Conservation (phyloP, 345 rosid genomes). For the Linum trigynum region DNA sequence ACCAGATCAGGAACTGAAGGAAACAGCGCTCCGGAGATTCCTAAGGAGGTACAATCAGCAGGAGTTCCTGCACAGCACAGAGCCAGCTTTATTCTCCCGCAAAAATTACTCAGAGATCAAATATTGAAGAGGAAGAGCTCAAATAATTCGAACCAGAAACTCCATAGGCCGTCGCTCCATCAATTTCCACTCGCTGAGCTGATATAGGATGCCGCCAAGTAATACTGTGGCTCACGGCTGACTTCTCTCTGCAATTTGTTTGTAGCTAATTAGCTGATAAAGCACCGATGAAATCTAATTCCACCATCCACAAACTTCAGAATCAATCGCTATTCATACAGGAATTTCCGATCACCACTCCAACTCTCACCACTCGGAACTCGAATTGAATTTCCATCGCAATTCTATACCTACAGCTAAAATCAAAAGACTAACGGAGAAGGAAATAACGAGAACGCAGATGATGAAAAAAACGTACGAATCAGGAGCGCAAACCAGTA, state of each 20-base stretch:
- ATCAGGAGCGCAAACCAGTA: slow-evolving; percentile 90
- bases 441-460: neutral
- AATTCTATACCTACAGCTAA: neutral
- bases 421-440: neutral
- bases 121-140: too few species aligned
- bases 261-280: neutral
- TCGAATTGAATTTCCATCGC: neutral
- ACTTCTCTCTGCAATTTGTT: slow-evolving; percentile 48
- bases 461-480: slow-evolving; percentile 36
- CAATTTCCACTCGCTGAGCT: slow-evolving; percentile 44
- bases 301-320: neutral
- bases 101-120: too few species aligned
- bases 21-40: slow-evolving; percentile 58
- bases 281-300: neutral
- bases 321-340: neutral
- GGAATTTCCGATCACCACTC: neutral
- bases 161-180: slow-evolving; percentile 70
- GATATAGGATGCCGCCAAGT: slow-evolving; percentile 70
- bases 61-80: slow-evolving; percentile 62
- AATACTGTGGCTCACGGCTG: slow-evolving; percentile 73
- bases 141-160: slow-evolving; percentile 45
- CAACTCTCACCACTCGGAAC: neutral
- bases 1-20: slow-evolving; percentile 81
- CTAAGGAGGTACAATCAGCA: slow-evolving; percentile 79
- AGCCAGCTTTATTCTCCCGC: neutral